Evolutionary conservation across 2,329 filamentous ascomycete genomes (phyloP).

Genomic region (Bipolaris sorokiniana): DNA sequence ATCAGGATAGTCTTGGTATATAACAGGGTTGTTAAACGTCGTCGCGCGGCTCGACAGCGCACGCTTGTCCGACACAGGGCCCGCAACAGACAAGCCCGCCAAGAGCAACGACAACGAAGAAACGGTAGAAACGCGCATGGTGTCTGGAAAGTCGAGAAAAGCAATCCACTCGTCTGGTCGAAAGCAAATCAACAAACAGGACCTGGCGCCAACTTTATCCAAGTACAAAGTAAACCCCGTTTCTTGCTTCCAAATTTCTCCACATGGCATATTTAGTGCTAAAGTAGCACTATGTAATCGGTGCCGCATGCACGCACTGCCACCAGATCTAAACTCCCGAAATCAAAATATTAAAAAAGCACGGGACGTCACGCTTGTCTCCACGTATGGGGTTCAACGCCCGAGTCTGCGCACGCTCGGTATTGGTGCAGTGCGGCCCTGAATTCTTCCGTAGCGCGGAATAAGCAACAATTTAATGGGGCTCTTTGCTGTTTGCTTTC

Average conservation of each 20-base stretch:
- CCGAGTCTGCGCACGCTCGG: neutral
- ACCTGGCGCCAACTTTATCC: neutral
- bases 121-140: slow-evolving; percentile 10
- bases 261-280: neutral
- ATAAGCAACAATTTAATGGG: neutral
- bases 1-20: slow-evolving; percentile 63
- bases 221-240: neutral
- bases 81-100: slow-evolving; percentile 1
- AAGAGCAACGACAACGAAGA: slow-evolving; percentile 2
- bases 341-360: slow-evolving; percentile 5
- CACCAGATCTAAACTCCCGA: slow-evolving; percentile 3
- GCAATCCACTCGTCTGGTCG: neutral
- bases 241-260: neutral
- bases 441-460: slow-evolving; percentile 16
- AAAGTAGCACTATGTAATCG: no score
- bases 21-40: slow-evolving; percentile 58
- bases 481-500: neutral
- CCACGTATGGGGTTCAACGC: slow-evolving; percentile 4
- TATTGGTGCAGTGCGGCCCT: slow-evolving; percentile 22
- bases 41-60: slow-evolving; percentile 12
- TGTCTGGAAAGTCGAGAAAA: neutral
- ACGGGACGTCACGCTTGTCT: slow-evolving; percentile 10
- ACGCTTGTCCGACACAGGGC: slow-evolving; percentile 1
- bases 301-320: neutral
- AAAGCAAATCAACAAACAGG: neutral